These are phyloP conservation scores for Sphenostylis stenocarpa DNA, from an alignment of 306 rosid genomes.

Conservation along the genomic window DNA sequence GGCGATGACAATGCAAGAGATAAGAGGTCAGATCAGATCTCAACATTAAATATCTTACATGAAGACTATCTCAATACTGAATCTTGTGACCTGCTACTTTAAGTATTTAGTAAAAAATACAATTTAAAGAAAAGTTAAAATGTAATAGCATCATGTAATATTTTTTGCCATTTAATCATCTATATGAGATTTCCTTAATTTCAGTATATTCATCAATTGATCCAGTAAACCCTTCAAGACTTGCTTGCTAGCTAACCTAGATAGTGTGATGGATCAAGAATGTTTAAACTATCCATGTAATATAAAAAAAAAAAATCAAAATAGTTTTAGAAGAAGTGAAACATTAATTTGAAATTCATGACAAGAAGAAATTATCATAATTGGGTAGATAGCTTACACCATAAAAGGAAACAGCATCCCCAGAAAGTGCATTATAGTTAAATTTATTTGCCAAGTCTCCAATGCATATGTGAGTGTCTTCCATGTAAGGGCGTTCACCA, in stretches of 20 bases:
- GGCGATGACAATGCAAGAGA: not conserved
- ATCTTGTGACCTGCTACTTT: not conserved
- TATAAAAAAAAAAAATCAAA: not conserved
- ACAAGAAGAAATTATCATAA: slow-evolving; percentile 2
- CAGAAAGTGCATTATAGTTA: slow-evolving; percentile 38
- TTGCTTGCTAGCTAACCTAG: not conserved
- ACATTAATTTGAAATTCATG: slow-evolving; percentile 12
- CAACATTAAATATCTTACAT: not conserved
- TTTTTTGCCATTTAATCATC: not conserved
- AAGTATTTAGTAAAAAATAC: not conserved
- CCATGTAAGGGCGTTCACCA: slow-evolving; percentile 76
- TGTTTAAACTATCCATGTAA: not conserved
- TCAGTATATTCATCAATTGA: not conserved
- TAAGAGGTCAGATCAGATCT: not conserved
- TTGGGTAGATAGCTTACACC: slow-evolving; percentile 60
- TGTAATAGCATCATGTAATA: not conserved
- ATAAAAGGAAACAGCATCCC: slow-evolving; percentile 78
- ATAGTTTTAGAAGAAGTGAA: not conserved
- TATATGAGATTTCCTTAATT: not conserved
- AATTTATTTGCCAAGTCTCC: slow-evolving; percentile 75
- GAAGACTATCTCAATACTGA: not conserved
- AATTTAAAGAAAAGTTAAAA: not conserved
- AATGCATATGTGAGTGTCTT: slow-evolving; percentile 93
- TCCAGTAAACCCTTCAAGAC: not conserved
- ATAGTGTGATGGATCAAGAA: not conserved